Evolutionary conservation across 208 protist species (phyloP).

Genomic region (Acanthamoeba polyphaga): DNA sequence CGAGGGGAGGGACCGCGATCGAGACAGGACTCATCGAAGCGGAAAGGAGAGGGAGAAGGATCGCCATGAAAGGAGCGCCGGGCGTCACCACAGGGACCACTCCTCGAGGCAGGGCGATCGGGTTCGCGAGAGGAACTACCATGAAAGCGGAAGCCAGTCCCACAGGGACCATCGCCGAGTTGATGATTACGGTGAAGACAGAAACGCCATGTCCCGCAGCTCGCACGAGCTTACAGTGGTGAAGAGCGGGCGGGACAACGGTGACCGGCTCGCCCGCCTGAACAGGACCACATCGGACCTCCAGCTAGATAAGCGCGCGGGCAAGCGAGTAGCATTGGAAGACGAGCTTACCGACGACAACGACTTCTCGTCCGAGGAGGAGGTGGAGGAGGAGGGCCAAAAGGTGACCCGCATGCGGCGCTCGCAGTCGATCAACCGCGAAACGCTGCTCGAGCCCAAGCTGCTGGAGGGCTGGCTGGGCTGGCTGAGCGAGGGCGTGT

Average conservation of each 20-base stretch:
- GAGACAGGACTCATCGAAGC: neutral
- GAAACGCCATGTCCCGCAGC: neutral
- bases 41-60: neutral
- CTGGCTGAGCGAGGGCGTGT: constrained; percentile 2
- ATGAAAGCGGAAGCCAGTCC: neutral
- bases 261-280: neutral
- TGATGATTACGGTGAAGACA: neutral
- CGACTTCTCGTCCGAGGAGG: constrained; percentile 60
- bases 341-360: neutral
- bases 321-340: neutral
- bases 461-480: constrained; percentile 25
- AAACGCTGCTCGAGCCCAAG: neutral
- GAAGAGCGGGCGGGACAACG: too few relatives aligned
- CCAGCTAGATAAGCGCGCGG: neutral
- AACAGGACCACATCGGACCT: neutral
- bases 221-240: neutral
- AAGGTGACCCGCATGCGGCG: neutral
- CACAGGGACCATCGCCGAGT: neutral
- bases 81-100: neutral
- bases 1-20: neutral
- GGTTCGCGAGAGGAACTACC: neutral
- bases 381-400: constrained; percentile 9
- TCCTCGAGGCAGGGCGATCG: too few relatives aligned
- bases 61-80: neutral
- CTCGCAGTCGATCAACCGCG: constrained; percentile 20